Evolutionary conservation across 139 green algal genomes (phyloP).

Genomic region (Chlamydomonas sphaeroides): DNA sequence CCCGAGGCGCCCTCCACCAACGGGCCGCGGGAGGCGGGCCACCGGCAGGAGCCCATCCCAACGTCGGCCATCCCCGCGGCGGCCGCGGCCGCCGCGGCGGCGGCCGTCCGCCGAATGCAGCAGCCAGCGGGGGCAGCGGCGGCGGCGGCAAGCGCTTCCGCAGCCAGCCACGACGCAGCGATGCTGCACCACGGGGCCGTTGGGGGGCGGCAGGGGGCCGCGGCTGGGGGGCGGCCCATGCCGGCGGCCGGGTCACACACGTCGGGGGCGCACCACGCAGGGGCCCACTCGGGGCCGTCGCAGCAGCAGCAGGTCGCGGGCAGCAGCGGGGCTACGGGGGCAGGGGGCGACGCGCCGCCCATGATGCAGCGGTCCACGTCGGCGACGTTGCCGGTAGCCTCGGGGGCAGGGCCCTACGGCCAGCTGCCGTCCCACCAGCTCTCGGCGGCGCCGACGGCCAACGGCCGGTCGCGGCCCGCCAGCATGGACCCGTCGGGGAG

Average conservation of each 20-base stretch:
- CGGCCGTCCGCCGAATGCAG: constrained; percentile 30
- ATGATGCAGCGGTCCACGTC: constrained; percentile 38
- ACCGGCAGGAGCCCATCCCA: constrained; percentile 10
- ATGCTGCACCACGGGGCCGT: no score
- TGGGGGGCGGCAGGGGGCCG: no score
- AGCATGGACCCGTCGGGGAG: neutral
- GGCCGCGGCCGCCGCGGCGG: constrained; percentile 7
- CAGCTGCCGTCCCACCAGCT: constrained; percentile 14
- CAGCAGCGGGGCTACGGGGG: neutral
- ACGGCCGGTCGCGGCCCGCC: constrained; percentile 24
- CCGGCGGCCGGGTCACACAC: no score
- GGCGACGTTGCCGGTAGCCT: constrained; percentile 1
- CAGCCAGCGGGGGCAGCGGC: neutral
- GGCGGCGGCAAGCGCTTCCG: no score
- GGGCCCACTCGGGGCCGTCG: neutral
- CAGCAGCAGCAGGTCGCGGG: neutral
- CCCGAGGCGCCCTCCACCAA: neutral
- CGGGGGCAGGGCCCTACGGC: constrained; percentile 4
- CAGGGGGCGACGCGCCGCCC: neutral
- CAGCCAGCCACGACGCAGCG: no score
- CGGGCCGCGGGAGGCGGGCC: constrained; percentile 4
- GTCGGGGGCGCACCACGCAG: no score
- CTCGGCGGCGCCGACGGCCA: constrained; percentile 24
- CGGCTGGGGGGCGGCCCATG: no score
- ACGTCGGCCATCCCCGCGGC: neutral